Base-by-base conservation (phyloP, 805 yeast species). In the Candida anglica region DNA sequence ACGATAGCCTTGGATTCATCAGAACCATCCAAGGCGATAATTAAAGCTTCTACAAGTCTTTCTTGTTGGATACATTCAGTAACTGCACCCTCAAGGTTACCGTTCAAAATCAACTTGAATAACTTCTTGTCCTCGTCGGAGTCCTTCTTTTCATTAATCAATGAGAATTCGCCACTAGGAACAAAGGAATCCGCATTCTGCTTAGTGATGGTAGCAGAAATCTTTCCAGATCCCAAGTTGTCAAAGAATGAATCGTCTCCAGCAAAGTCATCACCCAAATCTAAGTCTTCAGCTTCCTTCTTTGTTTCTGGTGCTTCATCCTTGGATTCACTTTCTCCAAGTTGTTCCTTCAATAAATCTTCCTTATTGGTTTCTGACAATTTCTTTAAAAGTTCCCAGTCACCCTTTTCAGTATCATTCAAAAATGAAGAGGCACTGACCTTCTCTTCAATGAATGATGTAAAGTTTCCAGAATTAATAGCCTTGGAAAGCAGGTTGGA, bases 41-140 rank as follows among this genome's bases (percentile, higher is more conserved):
- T 65, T 45, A 89, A 71, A 3, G 98, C 96, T 54, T 93, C 98
- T 15, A 75, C 57, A 15, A 87, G 58, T 39, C 74, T 72, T 32
- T 75, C 82, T 22, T 75, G 72, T 28, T 77, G 68, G 39, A 93
- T 61, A 43, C 91, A 78, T 17, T 69, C 50, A 21, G 79, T 73
- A 9, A 86, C 79, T 1, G 97, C 96, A 17, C 71, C 66, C 11
- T 73, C 73, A 31, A 73, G 59, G 32, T 86, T 72, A 39, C 88
- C 87, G 11, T 58, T 54, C 32, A 91, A 69, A 30, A 91, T 56
- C 15, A 58, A 52, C 36, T 54, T 53, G 29, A 59, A 48, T 23
- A 63, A 44, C 10, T 59, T 52, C 33, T 62, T 66, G 26, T 77
- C 77, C 4, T 54, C 52, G 6, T 67, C 73, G 13, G 73, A 57